phyloP scores from a whole-genome alignment of 2,329 filamentous ascomycete genomes.

The Cordyceps cateniannulata region DNA sequence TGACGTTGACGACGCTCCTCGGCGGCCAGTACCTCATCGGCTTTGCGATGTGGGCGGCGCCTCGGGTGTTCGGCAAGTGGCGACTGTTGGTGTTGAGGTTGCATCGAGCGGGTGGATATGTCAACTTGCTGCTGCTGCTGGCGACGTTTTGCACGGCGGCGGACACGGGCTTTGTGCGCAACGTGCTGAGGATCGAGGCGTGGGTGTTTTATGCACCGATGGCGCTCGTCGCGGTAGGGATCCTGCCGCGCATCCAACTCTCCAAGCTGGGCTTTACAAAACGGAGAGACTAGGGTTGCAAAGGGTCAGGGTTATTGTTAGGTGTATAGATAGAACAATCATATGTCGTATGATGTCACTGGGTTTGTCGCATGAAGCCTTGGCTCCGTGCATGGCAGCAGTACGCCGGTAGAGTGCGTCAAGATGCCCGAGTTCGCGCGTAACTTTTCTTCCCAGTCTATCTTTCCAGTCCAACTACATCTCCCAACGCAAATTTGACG shows the following conservation, averaged over 20 bases:
- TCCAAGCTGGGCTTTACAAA: slow-evolving; percentile 61
- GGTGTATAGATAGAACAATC: neutral
- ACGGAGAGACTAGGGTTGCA: neutral
- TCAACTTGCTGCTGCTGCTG: slow-evolving; percentile 62
- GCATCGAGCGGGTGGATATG: slow-evolving; percentile 73
- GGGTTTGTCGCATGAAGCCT: no score
- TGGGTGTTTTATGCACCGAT: slow-evolving; percentile 68
- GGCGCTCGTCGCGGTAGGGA: slow-evolving; percentile 61
- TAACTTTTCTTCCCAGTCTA: no score
- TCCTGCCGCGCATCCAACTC: slow-evolving; percentile 73
- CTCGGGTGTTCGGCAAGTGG: slow-evolving; percentile 61
- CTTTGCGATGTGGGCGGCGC: slow-evolving; percentile 74
- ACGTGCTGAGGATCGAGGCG: slow-evolving; percentile 62
- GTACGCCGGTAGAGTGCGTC: no score
- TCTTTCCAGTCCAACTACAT: no score
- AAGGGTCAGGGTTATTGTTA: neutral
- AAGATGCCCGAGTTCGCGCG: neutral
- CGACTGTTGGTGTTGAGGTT: slow-evolving; percentile 89
- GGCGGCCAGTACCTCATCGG: slow-evolving; percentile 73
- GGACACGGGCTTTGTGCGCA: slow-evolving; percentile 66
- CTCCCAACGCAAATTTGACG: no score
- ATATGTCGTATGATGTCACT: no score
- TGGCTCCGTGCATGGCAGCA: no score
- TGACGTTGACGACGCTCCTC: slow-evolving; percentile 44
- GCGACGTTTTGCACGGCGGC: slow-evolving; percentile 70